A percentile compares a stretch with the other conserved stretches of the same genome.
Conservation (phyloP, 169 alveolate species). For the Miamiensis avidus region DNA sequence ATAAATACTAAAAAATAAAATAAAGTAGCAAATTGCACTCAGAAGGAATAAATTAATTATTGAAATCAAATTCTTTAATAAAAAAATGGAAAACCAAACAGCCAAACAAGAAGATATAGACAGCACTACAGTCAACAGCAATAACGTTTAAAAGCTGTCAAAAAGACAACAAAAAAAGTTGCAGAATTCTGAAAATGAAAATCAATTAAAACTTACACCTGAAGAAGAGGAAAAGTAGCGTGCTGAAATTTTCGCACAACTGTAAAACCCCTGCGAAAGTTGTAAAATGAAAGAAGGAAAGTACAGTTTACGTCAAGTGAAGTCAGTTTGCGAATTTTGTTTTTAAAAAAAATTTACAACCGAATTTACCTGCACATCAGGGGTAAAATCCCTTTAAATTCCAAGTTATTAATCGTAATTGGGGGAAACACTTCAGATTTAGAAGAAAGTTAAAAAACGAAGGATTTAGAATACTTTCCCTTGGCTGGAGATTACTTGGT, state of each 20-base stretch:
- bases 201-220: background rate
- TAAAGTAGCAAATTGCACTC: too few species aligned
- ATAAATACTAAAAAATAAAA: too few species aligned
- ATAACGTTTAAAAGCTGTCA: background rate
- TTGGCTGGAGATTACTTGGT: background rate
- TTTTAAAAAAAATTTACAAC: too few species aligned
- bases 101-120: background rate
- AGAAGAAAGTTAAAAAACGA: background rate
- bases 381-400: background rate
- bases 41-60: too few species aligned
- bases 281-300: background rate
- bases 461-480: background rate
- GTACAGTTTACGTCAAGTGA: background rate
- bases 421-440: background rate
- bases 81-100: background rate
- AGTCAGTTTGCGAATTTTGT: background rate
- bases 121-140: background rate
- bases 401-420: background rate
- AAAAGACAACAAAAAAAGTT: background rate
- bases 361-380: background rate
- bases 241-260: background rate
- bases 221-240: background rate
- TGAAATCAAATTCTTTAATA: too few species aligned
- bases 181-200: background rate
- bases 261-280: background rate